phyloP scores from a whole-genome alignment of 345 rosid species.

The Camelina neglecta region DNA sequence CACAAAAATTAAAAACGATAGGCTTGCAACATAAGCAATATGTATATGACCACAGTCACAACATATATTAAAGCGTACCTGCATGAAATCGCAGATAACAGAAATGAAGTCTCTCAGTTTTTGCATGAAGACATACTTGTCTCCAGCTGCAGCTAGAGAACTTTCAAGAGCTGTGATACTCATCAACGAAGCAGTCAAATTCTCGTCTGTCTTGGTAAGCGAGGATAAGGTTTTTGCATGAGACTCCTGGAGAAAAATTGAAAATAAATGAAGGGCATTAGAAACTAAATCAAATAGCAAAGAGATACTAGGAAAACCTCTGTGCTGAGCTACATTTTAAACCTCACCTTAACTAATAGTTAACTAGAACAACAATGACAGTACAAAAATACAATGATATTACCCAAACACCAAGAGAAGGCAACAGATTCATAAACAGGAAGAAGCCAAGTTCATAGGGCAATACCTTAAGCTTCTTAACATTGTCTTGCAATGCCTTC shows the following conservation, averaged over 20 bases:
- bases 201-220: slow-evolving; percentile 76
- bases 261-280: slow-evolving; percentile 32
- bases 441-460: slow-evolving; percentile 29
- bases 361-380: slow-evolving; percentile 21
- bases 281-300: slow-evolving; percentile 22
- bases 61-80: slow-evolving; percentile 69
- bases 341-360: slow-evolving; percentile 15
- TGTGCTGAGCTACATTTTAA: neutral
- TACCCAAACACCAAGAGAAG: slow-evolving; percentile 13
- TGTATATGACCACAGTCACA: slow-evolving; percentile 28
- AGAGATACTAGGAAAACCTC: slow-evolving; percentile 9
- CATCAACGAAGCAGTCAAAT: slow-evolving; percentile 81
- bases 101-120: slow-evolving; percentile 95
- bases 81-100: slow-evolving; percentile 94
- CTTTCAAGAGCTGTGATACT: slow-evolving; percentile 77
- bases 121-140: slow-evolving; percentile 99
- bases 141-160: slow-evolving; percentile 84
- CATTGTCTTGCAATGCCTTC: slow-evolving; percentile 66
- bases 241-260: slow-evolving; percentile 66
- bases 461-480: slow-evolving; percentile 68
- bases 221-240: slow-evolving; percentile 65
- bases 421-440: neutral
- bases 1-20: slow-evolving; percentile 5
- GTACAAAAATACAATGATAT: neutral
- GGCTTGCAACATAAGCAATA: slow-evolving; percentile 24